Percentiles rank a stretch among this genome's conserved stretches.
Conservation (phyloP, 768 basidiomycete species). For the Inosperma sp. region DNA sequence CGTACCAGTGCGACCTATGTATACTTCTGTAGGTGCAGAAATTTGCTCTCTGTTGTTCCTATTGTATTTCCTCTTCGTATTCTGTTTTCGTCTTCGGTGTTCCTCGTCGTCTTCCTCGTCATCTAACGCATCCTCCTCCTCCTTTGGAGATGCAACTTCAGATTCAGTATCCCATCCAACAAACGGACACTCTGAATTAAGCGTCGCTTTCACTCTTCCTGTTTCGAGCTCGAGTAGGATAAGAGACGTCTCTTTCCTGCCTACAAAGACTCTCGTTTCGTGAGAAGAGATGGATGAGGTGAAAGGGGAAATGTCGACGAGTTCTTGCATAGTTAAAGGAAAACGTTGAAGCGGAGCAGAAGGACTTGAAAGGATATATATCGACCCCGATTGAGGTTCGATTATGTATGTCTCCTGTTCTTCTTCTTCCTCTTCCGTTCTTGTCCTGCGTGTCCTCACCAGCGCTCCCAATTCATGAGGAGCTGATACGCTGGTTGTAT, state of each 20-base stretch:
- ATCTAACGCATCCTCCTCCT: constrained; percentile 39
- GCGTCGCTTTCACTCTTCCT: constrained; percentile 69
- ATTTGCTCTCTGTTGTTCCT: too few species aligned
- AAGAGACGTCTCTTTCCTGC: constrained; percentile 84
- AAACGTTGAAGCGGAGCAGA: constrained; percentile 76
- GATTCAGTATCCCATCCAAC: constrained; percentile 58
- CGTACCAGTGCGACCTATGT: constrained; percentile 49
- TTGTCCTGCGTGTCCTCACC: constrained; percentile 59
- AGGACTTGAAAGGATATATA: constrained; percentile 77
- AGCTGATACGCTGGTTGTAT: constrained; percentile 34
- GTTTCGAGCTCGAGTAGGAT: constrained; percentile 73
- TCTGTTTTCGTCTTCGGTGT: constrained; percentile 13
- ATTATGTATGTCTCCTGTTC: constrained; percentile 83
- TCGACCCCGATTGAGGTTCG: constrained; percentile 91
- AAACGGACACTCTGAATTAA: constrained; percentile 68
- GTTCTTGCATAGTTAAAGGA: constrained; percentile 86
- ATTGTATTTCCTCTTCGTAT: too few species aligned
- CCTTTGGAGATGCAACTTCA: too few species aligned
- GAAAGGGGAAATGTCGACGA: constrained; percentile 90
- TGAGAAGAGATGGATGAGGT: too few species aligned
- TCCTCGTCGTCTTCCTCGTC: constrained; percentile 39
- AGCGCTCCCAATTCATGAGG: constrained; percentile 66
- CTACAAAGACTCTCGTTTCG: constrained; percentile 77
- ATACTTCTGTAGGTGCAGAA: constrained; percentile 42
- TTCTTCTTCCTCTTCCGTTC: constrained; percentile 45